Conservation (phyloP, 2,329 filamentous ascomycete genomes). For the Exophiala sp. region DNA sequence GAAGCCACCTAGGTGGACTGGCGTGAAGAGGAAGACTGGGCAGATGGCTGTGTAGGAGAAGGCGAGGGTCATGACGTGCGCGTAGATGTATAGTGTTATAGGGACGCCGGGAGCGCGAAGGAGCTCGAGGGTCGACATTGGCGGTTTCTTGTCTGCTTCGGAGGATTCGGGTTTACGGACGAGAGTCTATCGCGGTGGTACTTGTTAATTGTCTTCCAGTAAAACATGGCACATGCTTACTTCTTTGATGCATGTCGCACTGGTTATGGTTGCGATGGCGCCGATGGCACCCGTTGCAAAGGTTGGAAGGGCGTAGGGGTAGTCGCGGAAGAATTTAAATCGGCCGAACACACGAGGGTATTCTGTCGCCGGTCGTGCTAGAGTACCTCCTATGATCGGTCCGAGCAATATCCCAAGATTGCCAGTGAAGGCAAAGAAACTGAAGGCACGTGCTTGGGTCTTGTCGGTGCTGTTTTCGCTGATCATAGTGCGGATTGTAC, state of each 20-base stretch:
- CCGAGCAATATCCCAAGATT: slow-evolving; percentile 74
- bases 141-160: slow-evolving; percentile 1
- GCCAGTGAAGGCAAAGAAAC: slow-evolving; percentile 70
- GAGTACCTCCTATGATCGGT: slow-evolving; percentile 64
- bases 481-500: slow-evolving; percentile 69
- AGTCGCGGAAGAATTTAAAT: slow-evolving; percentile 57
- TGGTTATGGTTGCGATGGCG: slow-evolving; percentile 51
- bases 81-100: slow-evolving; percentile 64
- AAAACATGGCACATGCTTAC: slow-evolving; percentile 1
- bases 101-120: slow-evolving; percentile 61
- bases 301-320: slow-evolving; percentile 64
- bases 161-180: slow-evolving; percentile 7
- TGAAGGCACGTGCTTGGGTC: slow-evolving; percentile 71
- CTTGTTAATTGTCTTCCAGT: neutral
- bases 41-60: slow-evolving; percentile 68
- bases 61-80: slow-evolving; percentile 64
- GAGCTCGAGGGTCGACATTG: slow-evolving; percentile 53
- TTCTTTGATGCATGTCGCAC: slow-evolving; percentile 61
- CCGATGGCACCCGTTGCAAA: slow-evolving; percentile 57
- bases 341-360: slow-evolving; percentile 58
- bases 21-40: slow-evolving; percentile 67
- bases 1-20: slow-evolving; percentile 60
- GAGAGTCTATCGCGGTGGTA: slow-evolving; percentile 11
- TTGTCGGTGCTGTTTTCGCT: slow-evolving; percentile 66
- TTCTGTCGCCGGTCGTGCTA: slow-evolving; percentile 64